Evolutionary conservation across 225 moss, liverwort and hornwort species (phyloP), one percentile per base, ranked within the genome.

Genomic region (Ulota crispa): DNA sequence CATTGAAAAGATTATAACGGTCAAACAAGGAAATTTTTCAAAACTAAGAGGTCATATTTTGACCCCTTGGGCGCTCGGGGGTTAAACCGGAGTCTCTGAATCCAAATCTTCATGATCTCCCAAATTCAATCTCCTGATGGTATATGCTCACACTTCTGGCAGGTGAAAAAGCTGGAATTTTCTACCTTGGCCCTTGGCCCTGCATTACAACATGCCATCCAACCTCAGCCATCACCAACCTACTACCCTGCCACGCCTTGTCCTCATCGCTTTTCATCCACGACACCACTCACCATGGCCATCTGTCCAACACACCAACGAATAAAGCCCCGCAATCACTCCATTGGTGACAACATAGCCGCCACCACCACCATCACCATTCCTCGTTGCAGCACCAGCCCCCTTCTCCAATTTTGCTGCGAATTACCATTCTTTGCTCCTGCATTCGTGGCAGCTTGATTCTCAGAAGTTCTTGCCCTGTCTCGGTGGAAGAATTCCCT

Each of bases 251-350:
- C 79, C 85, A 85, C 88, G 88, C 61, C 20, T 75, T 43, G 88
- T 80, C 85, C 85, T 69, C 63, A 80, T 88, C 88, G 0, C 55
- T 77, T 83, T 72, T 73, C 88, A 88, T 88, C 72, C 80, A 79
- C 70, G 10, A 7, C 52, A 21, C 3, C 52, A 21, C 3, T 18
- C 26, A 4, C 72, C 20, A 45, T 30, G 50, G 18, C 9, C 23
- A 23, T 72, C 47, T 24, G 7, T 16, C 9, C 42, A 13, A 1
- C 3, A 15, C 4, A 43, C 19, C 37, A 24, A 42, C 64, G 78
- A 50, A 50, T 50, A 50, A 50, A 81, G 69, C 78, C 72, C 72
- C 24, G 43, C n/a, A 54, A 50, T 54, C 54, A 30, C 74, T 42
- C 47, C 56, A 26, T 8, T 9, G 18, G 1, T 24, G 34, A 64